Evolutionary conservation across 2,329 filamentous ascomycete genomes (phyloP).

Genomic region (Penicillium vulpinum): DNA sequence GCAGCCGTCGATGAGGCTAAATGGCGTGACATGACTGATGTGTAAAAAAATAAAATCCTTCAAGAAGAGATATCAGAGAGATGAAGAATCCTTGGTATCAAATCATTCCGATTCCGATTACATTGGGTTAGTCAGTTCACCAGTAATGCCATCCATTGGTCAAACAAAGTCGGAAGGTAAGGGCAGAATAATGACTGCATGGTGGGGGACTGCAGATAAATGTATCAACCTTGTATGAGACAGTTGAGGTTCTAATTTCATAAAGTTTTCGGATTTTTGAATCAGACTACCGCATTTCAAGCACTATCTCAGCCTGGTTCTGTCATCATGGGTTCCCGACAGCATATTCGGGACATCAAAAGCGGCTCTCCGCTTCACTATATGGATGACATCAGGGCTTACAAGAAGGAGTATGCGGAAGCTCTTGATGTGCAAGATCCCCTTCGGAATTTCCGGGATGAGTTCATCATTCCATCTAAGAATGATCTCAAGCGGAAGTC

Average conservation of each 20-base stretch:
- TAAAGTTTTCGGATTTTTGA: neutral
- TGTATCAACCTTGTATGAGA: neutral
- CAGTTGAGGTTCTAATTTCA: neutral
- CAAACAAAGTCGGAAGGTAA: slow-evolving; percentile 17
- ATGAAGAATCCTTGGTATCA: slow-evolving; percentile 24
- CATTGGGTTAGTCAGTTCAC: slow-evolving; percentile 32
- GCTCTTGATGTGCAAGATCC: slow-evolving; percentile 62
- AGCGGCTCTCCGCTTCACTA: slow-evolving; percentile 31
- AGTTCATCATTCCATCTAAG: slow-evolving; percentile 78
- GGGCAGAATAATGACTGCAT: slow-evolving; percentile 29
- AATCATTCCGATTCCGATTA: slow-evolving; percentile 22
- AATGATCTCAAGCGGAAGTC: slow-evolving; percentile 66
- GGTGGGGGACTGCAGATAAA: slow-evolving; percentile 15
- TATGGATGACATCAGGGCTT: slow-evolving; percentile 35
- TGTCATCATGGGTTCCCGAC: slow-evolving; percentile 30
- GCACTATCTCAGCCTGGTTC: neutral
- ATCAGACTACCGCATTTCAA: neutral
- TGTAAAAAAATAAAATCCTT: neutral
- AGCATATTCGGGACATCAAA: slow-evolving; percentile 30
- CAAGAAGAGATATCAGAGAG: neutral
- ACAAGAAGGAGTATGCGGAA: slow-evolving; percentile 42
- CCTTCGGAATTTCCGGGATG: slow-evolving; percentile 61
- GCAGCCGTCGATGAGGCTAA: slow-evolving; percentile 25
- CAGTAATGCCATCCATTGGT: slow-evolving; percentile 35
- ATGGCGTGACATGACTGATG: slow-evolving; percentile 32